Percentiles rank a stretch among this genome's conserved stretches.
These are phyloP conservation scores for Phytophthora pisi DNA, from an alignment of 352 stramenopile species.

Conservation along the genomic window DNA sequence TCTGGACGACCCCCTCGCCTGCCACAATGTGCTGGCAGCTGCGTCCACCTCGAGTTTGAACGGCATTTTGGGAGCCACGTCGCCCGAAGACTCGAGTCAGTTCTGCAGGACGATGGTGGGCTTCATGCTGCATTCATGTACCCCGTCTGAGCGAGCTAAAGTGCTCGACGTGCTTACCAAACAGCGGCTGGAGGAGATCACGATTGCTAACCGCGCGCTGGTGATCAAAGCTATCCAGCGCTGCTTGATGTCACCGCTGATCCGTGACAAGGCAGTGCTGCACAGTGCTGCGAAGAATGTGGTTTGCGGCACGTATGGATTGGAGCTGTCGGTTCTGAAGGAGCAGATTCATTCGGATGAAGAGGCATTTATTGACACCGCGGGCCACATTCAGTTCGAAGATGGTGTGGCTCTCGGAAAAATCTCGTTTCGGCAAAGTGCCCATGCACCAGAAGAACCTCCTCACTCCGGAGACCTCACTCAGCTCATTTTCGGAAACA, in stretches of 20 bases:
- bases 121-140: conserved; percentile 83
- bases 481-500: conserved; percentile 78
- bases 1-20: conserved; percentile 67
- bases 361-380: conserved; percentile 47
- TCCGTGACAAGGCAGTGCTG: conserved; percentile 68
- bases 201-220: conserved; percentile 72
- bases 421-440: conserved; percentile 7
- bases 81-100: conserved; percentile 71
- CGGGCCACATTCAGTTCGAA: conserved; percentile 37
- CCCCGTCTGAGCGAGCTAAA: conserved; percentile 60
- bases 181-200: conserved; percentile 72
- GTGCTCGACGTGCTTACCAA: conserved; percentile 82
- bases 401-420: conserved; percentile 16
- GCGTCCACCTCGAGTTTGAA: conserved; percentile 73
- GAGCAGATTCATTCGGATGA: conserved; percentile 80
- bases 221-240: conserved; percentile 83
- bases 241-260: conserved; percentile 71
- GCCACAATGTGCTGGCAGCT: conserved; percentile 72
- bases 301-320: conserved; percentile 67
- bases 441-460: conserved; percentile 38
- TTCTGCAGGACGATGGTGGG: conserved; percentile 85
- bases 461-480: conserved; percentile 78
- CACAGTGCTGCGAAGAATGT: conserved; percentile 76
- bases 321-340: conserved; percentile 78
- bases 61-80: conserved; percentile 77